Percentiles rank a stretch among this genome's conserved stretches.
These are phyloP conservation scores for Meredithiella fracta DNA, from an alignment of 2,329 filamentous ascomycete species.

Conservation along the genomic window DNA sequence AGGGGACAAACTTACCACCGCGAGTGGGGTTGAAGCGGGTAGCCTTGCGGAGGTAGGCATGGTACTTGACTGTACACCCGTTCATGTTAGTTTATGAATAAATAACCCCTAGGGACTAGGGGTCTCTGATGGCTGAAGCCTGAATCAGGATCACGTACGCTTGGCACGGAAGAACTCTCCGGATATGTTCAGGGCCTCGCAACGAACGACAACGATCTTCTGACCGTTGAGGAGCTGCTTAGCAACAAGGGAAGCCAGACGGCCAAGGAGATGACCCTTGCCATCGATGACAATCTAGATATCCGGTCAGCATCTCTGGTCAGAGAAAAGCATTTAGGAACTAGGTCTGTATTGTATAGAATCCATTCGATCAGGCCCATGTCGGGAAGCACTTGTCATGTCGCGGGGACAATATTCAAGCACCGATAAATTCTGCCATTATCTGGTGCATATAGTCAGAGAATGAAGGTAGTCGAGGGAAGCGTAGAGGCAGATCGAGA, in stretches of 20 bases:
- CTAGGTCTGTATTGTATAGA: not conserved
- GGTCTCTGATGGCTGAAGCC: not conserved
- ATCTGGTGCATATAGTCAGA: too few species aligned
- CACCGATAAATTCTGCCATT: too few species aligned
- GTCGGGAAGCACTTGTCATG: too few species aligned
- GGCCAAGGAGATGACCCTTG: constrained; percentile 99
- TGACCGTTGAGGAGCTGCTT: constrained; percentile 98
- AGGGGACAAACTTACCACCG: constrained; percentile 52
- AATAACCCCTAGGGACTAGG: not conserved
- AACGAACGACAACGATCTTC: constrained; percentile 98
- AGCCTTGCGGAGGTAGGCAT: constrained; percentile 99
- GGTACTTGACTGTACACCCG: constrained; percentile 81
- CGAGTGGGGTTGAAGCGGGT: constrained; percentile 99
- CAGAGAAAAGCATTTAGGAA: not conserved
- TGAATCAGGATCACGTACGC: constrained; percentile 54
- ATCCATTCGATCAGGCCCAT: not conserved
- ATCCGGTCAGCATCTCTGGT: not conserved
- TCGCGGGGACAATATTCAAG: too few species aligned
- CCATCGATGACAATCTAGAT: constrained; percentile 91
- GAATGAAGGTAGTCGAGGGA: too few species aligned
- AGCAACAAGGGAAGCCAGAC: constrained; percentile 91
- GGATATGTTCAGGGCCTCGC: constrained; percentile 99
- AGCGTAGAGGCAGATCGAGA: too few species aligned
- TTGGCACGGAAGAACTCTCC: constrained; percentile 99
- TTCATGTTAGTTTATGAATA: constrained; percentile 5